Evolutionary conservation across 352 stramenopile species (phyloP).

Genomic region (Phytophthora ramorum): DNA sequence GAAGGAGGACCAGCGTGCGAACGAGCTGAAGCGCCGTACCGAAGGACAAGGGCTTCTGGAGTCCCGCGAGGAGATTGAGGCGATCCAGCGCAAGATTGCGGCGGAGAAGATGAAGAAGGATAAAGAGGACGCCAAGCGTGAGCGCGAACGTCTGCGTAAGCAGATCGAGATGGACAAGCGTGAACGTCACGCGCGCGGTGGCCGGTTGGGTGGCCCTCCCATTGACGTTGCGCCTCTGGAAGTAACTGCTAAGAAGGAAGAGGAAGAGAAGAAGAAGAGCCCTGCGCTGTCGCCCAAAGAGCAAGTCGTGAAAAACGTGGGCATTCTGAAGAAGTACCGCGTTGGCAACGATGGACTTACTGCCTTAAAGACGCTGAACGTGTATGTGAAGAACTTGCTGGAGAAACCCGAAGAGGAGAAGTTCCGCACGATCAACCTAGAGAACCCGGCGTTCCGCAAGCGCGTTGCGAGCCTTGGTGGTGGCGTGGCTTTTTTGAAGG

Average conservation of each 20-base stretch:
- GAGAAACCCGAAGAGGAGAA: constrained; percentile 91
- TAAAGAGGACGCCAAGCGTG: constrained; percentile 87
- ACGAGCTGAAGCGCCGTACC: constrained; percentile 79
- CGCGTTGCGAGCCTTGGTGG: constrained; percentile 87
- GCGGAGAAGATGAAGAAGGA: constrained; percentile 89
- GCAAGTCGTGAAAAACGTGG: constrained; percentile 74
- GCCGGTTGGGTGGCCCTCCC: constrained; percentile 76
- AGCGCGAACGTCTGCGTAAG: constrained; percentile 89
- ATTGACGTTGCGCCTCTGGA: constrained; percentile 60
- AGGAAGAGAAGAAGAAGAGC: constrained; percentile 47
- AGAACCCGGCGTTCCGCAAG: constrained; percentile 92
- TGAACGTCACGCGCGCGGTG: constrained; percentile 83
- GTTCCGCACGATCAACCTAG: constrained; percentile 91
- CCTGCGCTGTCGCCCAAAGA: constrained; percentile 66
- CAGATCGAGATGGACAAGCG: constrained; percentile 94
- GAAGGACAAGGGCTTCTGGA: constrained; percentile 80
- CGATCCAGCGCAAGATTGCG: constrained; percentile 79
- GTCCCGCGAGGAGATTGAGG: constrained; percentile 84
- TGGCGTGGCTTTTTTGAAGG: constrained; percentile 86
- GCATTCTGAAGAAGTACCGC: constrained; percentile 87
- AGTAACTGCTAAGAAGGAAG: constrained; percentile 24
- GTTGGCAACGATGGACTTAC: constrained; percentile 84
- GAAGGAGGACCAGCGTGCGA: constrained; percentile 72
- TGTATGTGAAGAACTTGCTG: constrained; percentile 90
- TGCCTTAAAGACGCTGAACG: constrained; percentile 83